A percentile compares a stretch with the other conserved stretches of the same genome.
These are phyloP conservation scores for Sporothrix humicola DNA, from an alignment of 2,329 filamentous ascomycete genomes.

Conservation along the genomic window DNA sequence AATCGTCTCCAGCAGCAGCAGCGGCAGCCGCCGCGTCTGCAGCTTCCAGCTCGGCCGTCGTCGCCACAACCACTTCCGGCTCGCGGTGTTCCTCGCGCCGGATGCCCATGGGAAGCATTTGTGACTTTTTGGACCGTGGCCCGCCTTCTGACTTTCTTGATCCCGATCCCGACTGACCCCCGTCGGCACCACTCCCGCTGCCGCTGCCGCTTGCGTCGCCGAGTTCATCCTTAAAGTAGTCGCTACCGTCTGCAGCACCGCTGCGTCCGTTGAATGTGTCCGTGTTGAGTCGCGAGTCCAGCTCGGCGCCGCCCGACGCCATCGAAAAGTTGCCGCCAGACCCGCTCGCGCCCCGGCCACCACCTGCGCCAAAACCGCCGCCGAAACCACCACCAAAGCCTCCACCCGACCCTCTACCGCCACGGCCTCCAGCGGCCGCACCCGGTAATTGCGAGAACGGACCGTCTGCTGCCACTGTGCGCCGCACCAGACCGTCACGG, in stretches of 20 bases:
- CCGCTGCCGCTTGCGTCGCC: conserved; percentile 42
- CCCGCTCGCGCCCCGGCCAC: conserved; percentile 34
- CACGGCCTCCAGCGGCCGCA: conserved; percentile 37
- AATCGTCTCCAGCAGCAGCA: conserved; percentile 38
- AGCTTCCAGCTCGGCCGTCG: conserved; percentile 63
- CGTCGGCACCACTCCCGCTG: not conserved
- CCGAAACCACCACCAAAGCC: conserved; percentile 36
- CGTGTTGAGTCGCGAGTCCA: conserved; percentile 60
- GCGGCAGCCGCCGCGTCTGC: conserved; percentile 44
- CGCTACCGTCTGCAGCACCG: conserved; percentile 41
- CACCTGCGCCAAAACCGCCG: conserved; percentile 28
- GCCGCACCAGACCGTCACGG: conserved; percentile 42
- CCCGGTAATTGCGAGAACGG: conserved; percentile 46
- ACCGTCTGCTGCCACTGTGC: conserved; percentile 45
- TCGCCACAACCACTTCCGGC: conserved; percentile 59
- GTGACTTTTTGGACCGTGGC: conserved; percentile 38
- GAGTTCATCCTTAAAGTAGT: conserved; percentile 51
- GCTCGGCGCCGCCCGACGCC: conserved; percentile 43
- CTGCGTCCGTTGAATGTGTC: conserved; percentile 58
- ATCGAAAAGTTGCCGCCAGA: conserved; percentile 39
- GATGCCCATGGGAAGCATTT: conserved; percentile 61
- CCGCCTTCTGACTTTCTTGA: not conserved
- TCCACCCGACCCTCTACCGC: not conserved
- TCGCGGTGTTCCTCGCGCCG: conserved; percentile 61
- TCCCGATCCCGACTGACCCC: not conserved